Evolutionary conservation across 2,329 filamentous ascomycete genomes (phyloP).

Genomic region (Botrytis galanthina): DNA sequence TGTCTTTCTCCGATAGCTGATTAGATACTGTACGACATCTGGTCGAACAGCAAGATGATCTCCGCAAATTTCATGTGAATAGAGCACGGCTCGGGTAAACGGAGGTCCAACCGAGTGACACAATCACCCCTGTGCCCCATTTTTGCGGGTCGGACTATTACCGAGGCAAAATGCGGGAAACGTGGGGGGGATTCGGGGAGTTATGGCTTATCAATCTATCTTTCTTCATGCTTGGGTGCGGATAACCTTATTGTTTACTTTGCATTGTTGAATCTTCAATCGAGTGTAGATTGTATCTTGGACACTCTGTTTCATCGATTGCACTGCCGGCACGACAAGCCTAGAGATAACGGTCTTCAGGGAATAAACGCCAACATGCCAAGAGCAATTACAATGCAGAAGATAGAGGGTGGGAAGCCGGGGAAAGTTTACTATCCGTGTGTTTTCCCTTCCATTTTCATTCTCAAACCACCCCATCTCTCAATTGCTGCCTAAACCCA

Average conservation of each 20-base stretch:
- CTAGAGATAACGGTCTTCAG: background rate
- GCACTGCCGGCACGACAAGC: background rate
- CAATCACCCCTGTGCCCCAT: background rate
- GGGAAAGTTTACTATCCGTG: slow-evolving; percentile 85
- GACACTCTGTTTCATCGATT: background rate
- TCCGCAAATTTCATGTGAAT: background rate
- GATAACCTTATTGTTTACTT: background rate
- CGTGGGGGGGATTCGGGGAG: background rate
- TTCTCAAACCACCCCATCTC: slow-evolving; percentile 30
- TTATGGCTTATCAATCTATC: background rate
- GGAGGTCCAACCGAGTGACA: background rate
- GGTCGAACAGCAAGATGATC: background rate
- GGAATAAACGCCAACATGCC: slow-evolving; percentile 29
- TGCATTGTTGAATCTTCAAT: background rate
- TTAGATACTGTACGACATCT: background rate
- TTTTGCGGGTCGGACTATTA: background rate
- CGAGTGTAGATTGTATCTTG: background rate
- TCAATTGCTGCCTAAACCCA: slow-evolving; percentile 17
- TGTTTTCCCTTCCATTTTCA: slow-evolving; percentile 52
- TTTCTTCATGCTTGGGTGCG: background rate
- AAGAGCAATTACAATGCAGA: slow-evolving; percentile 47
- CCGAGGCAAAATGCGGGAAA: slow-evolving; percentile 6
- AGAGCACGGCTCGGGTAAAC: background rate
- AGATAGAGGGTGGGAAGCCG: slow-evolving; percentile 72
- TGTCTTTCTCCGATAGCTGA: background rate